Conservation (phyloP, 1,139 yeast genomes). For the Geotrichum fermentans region DNA sequence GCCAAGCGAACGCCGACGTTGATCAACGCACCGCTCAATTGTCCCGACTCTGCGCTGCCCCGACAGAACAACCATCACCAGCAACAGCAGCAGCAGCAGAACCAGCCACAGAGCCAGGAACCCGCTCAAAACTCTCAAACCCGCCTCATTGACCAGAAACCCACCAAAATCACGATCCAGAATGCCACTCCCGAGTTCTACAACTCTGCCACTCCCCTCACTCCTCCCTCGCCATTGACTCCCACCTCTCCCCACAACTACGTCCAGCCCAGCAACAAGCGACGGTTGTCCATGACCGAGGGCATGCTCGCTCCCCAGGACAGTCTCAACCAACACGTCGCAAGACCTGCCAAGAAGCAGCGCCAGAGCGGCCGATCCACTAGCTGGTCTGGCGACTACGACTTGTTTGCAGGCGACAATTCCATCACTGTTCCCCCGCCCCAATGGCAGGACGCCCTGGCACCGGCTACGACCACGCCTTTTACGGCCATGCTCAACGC, state of each 20-base stretch:
- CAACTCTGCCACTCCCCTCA: constrained; percentile 5
- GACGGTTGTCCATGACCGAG: not conserved
- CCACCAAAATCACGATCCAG: not conserved
- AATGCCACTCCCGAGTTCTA: not conserved
- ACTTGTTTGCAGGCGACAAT: not conserved
- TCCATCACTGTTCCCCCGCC: not conserved
- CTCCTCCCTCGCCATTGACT: constrained; percentile 9
- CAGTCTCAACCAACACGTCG: not conserved
- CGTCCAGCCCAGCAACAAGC: not conserved
- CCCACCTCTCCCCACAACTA: constrained; percentile 3
- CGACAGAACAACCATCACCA: not conserved
- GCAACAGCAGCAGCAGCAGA: not conserved
- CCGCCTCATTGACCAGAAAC: not conserved
- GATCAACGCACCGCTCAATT: not conserved
- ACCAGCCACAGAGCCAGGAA: not conserved
- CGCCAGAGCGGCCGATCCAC: not conserved
- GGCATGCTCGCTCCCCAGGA: not conserved
- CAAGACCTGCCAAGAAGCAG: not conserved
- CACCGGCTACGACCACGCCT: not conserved
- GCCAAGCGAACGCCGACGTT: not conserved
- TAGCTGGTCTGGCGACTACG: constrained; percentile 3
- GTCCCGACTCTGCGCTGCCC: not conserved
- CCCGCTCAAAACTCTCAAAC: not conserved
- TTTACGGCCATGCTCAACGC: constrained; percentile 4
- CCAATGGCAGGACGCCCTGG: not conserved